Evolutionary conservation across 768 basidiomycete genomes (phyloP).

Genomic region (Cubamyces sp.): DNA sequence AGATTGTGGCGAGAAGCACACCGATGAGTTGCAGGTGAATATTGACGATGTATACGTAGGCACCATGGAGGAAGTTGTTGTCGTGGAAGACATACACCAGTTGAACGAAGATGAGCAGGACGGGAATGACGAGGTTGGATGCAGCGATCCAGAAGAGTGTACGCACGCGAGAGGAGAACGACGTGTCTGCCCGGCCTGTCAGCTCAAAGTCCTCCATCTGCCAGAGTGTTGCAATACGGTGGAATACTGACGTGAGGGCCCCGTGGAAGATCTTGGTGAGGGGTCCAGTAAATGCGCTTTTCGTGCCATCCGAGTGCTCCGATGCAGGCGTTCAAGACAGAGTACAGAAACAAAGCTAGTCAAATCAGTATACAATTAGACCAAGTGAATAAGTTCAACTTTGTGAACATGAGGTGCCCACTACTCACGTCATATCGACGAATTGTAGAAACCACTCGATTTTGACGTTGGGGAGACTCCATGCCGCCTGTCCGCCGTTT

Average conservation of each 20-base stretch:
- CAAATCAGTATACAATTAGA: background rate
- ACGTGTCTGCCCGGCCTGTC: too few relatives aligned
- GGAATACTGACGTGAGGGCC: too few relatives aligned
- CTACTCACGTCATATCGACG: conserved; percentile 39
- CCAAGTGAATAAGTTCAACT: background rate
- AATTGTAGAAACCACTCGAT: conserved; percentile 41
- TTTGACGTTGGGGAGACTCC: conserved; percentile 18
- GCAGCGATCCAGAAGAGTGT: conserved; percentile 42
- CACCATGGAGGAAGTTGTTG: conserved; percentile 10
- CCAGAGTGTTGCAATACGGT: background rate
- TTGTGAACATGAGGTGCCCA: too few relatives aligned
- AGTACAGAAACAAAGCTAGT: conserved; percentile 4
- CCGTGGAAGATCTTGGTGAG: too few relatives aligned
- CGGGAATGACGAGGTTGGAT: conserved; percentile 45
- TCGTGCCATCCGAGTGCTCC: background rate
- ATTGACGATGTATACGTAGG: conserved; percentile 18
- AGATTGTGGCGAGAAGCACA: conserved; percentile 17
- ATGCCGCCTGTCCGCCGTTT: conserved; percentile 6
- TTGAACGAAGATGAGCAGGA: conserved; percentile 40
- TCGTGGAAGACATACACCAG: conserved; percentile 29
- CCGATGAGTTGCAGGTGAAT: conserved; percentile 19
- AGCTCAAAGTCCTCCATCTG: background rate
- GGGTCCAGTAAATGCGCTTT: background rate
- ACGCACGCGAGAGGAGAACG: conserved; percentile 29
- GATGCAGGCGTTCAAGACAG: conserved; percentile 5